Conservation (phyloP, 2,329 filamentous ascomycete genomes). For the Aspergillus pseudoviridinutans region DNA sequence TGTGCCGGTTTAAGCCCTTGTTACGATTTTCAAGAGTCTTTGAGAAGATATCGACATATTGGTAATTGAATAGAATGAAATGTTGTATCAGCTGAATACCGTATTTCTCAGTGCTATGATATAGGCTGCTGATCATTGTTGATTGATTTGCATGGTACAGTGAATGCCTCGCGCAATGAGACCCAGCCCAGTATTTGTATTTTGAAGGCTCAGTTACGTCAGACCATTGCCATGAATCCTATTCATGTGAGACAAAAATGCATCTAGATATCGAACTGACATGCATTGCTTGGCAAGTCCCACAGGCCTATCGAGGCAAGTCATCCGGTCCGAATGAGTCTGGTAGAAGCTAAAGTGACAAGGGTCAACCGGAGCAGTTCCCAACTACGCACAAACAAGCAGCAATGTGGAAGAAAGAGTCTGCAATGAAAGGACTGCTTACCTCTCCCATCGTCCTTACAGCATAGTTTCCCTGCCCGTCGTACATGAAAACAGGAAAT, state of each 20-base stretch:
- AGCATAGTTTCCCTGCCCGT: conserved; percentile 65
- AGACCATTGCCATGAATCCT: neutral
- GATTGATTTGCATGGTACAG: neutral
- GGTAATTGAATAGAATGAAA: neutral
- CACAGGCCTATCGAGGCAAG: conserved; percentile 34
- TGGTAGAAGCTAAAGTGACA: conserved; percentile 55
- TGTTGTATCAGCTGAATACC: neutral
- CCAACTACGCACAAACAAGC: neutral
- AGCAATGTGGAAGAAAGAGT: neutral
- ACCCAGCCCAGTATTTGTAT: neutral
- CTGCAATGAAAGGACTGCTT: conserved; percentile 7
- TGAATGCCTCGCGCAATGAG: neutral
- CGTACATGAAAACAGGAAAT: conserved; percentile 88
- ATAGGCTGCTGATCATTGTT: neutral
- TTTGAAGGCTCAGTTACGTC: neutral
- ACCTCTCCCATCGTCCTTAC: conserved; percentile 39
- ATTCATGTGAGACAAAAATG: neutral
- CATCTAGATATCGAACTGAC: neutral
- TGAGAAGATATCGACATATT: neutral
- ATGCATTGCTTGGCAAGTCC: neutral
- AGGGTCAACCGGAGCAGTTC: neutral
- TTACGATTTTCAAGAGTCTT: neutral
- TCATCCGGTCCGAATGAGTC: conserved; percentile 65
- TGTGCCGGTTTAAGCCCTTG: neutral
- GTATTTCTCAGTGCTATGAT: neutral